Conservation (phyloP, 2,329 filamentous ascomycete species). For the Phialophora chinensis region DNA sequence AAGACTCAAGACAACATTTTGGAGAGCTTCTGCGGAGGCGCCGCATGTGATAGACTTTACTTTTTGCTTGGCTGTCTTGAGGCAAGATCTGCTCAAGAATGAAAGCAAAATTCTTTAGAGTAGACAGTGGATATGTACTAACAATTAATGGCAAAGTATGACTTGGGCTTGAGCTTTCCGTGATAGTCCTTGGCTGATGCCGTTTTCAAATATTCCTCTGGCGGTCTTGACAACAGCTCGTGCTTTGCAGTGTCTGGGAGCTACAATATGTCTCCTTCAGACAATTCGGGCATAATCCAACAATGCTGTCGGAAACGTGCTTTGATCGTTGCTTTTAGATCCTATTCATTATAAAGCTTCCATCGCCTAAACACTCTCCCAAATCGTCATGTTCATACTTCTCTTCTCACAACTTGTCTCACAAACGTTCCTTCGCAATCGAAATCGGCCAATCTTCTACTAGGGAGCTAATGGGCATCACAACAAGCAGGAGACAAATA, state of each 20-base stretch:
- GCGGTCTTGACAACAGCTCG: background rate
- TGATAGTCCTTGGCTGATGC: background rate
- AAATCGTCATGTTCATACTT: too few species aligned
- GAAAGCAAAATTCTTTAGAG: slow-evolving; percentile 17
- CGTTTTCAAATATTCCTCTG: background rate
- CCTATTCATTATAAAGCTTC: too few species aligned
- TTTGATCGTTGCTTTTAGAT: too few species aligned
- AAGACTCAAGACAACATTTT: slow-evolving; percentile 14
- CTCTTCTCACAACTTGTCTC: too few species aligned
- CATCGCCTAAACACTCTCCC: too few species aligned
- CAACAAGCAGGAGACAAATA: too few species aligned
- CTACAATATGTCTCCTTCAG: background rate
- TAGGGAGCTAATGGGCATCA: too few species aligned
- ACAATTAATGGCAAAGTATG: slow-evolving; percentile 30
- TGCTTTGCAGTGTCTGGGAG: background rate
- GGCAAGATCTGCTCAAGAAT: slow-evolving; percentile 5
- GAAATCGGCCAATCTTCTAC: too few species aligned
- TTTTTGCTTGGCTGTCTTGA: slow-evolving; percentile 17
- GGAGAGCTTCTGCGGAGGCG: slow-evolving; percentile 3
- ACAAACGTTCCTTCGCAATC: too few species aligned
- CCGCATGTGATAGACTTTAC: slow-evolving; percentile 23
- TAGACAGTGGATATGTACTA: slow-evolving; percentile 30
- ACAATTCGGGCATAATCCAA: background rate
- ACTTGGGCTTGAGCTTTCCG: background rate
- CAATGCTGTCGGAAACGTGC: background rate